Evolutionary conservation across 805 yeast genomes (phyloP).

Genomic region (Blastobotrys attinorum): DNA sequence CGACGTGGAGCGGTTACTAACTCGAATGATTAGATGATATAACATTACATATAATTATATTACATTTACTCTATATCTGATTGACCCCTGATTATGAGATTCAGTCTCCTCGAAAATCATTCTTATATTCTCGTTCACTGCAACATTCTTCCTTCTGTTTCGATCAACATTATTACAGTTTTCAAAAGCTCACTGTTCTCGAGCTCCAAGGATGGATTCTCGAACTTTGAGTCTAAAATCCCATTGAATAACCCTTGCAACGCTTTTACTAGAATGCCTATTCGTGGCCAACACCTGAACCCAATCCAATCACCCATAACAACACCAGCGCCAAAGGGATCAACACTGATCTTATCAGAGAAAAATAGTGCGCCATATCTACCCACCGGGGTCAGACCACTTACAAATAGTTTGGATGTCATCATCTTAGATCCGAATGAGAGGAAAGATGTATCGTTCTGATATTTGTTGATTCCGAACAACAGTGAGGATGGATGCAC

Average conservation of each 20-base stretch:
- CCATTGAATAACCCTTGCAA: conserved; percentile 59
- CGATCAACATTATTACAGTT: not conserved
- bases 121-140: too few species aligned
- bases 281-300: conserved; percentile 86
- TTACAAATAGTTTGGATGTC: conserved; percentile 60
- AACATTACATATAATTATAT: not conserved
- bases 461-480: conserved; percentile 42
- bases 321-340: conserved; percentile 65
- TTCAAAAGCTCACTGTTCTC: not conserved
- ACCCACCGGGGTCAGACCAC: conserved; percentile 74
- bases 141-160: not conserved
- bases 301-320: conserved; percentile 87
- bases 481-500: conserved; percentile 80
- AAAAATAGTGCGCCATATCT: conserved; percentile 67
- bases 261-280: conserved; percentile 75
- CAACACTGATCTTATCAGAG: conserved; percentile 57
- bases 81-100: too few species aligned
- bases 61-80: too few species aligned
- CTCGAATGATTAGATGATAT: not conserved
- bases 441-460: conserved; percentile 39
- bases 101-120: too few species aligned
- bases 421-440: conserved; percentile 50
- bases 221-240: conserved; percentile 53
- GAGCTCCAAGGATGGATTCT: not conserved
- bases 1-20: not conserved